phyloP scores from a whole-genome alignment of 495 filamentous ascomycete species.

The Stereocaulon alpinum region DNA sequence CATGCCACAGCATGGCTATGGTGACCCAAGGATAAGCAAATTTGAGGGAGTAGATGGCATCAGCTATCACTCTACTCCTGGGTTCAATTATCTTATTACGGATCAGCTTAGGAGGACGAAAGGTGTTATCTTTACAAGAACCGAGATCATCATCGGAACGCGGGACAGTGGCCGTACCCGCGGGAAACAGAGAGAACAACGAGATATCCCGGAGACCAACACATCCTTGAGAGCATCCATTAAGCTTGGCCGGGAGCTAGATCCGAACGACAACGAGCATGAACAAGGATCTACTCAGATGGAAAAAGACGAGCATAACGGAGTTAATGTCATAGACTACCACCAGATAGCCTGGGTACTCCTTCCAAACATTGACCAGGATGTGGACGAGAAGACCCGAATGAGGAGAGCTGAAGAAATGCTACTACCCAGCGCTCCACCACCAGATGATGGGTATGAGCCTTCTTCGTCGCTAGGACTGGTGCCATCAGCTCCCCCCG shows the following conservation, averaged over 20 bases:
- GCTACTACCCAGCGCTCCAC: conserved; percentile 61
- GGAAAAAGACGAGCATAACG: conserved; percentile 33
- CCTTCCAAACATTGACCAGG: conserved; percentile 46
- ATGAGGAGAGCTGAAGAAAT: conserved; percentile 55
- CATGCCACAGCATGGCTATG: conserved; percentile 36
- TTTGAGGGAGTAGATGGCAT: conserved; percentile 34
- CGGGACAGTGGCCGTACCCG: conserved; percentile 59
- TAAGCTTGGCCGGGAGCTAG: conserved; percentile 27
- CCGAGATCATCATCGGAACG: conserved; percentile 84
- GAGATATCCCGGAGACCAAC: neutral
- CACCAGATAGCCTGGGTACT: conserved; percentile 32
- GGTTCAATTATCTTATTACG: conserved; percentile 77
- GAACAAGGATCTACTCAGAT: conserved; percentile 27
- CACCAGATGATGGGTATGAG: conserved; percentile 39
- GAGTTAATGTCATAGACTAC: conserved; percentile 28
- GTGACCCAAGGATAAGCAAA: conserved; percentile 33
- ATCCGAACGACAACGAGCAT: conserved; percentile 21
- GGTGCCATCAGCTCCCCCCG: conserved; percentile 38
- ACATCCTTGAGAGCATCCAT: conserved; percentile 2
- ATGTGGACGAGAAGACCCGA: conserved; percentile 58
- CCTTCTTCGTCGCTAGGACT: conserved; percentile 33
- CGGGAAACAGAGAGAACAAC: conserved; percentile 32
- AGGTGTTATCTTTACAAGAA: conserved; percentile 69
- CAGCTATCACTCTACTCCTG: conserved; percentile 34
- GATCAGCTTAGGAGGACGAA: conserved; percentile 78